Percentiles rank a stretch among this genome's conserved stretches.
phyloP scores from a whole-genome alignment of 352 stramenopile species.

The Phytophthora cactorum region DNA sequence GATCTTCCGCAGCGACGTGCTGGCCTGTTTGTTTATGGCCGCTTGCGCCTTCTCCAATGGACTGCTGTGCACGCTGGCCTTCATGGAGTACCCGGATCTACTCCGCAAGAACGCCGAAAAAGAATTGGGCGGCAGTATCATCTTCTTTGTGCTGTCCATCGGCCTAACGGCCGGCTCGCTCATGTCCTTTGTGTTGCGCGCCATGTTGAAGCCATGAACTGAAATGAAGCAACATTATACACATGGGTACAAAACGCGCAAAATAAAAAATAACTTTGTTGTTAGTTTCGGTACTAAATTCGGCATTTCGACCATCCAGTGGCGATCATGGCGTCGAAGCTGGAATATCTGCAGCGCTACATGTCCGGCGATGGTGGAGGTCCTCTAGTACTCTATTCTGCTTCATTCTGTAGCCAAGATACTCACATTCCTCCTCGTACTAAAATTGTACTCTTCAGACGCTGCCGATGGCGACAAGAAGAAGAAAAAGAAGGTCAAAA shows the following conservation, averaged over 20 bases:
- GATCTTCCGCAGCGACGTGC: conserved; percentile 76
- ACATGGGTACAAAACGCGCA: conserved; percentile 7
- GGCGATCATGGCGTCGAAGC: conserved; percentile 63
- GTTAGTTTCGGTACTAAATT: background rate
- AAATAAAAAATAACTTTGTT: conserved; percentile 9
- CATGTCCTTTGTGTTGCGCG: conserved; percentile 76
- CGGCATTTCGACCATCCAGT: background rate
- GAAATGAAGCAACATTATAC: background rate
- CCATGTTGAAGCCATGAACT: conserved; percentile 75
- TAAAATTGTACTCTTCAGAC: conserved; percentile 4
- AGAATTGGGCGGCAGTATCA: conserved; percentile 74
- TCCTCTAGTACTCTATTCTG: conserved; percentile 11
- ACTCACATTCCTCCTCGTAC: conserved; percentile 6
- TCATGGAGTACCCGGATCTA: conserved; percentile 80
- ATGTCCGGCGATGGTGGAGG: conserved; percentile 45
- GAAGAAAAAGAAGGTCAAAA: conserved; percentile 67
- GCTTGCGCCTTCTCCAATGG: conserved; percentile 75
- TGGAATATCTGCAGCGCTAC: conserved; percentile 85
- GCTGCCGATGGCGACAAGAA: conserved; percentile 49
- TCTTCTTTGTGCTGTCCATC: conserved; percentile 85
- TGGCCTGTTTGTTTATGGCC: conserved; percentile 64
- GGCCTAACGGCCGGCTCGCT: conserved; percentile 75
- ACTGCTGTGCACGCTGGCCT: conserved; percentile 67
- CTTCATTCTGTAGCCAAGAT: conserved; percentile 7
- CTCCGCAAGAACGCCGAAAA: conserved; percentile 68